Conservation (phyloP, 805 yeast genomes). For the Peterozyma xylosa region DNA sequence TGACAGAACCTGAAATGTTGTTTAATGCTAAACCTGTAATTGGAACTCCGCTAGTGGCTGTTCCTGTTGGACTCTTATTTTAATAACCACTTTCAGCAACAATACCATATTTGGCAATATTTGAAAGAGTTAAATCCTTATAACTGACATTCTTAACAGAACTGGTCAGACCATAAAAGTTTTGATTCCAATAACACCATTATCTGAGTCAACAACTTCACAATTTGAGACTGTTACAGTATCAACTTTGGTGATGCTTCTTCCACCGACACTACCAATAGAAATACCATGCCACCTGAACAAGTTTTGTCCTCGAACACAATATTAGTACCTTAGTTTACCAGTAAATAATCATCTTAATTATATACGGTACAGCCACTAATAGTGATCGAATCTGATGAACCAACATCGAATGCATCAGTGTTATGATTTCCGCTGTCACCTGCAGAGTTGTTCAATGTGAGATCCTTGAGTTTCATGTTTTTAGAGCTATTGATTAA, state of each 20-base stretch:
- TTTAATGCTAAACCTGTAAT: no score
- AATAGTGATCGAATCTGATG: no score
- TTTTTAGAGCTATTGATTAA: no score
- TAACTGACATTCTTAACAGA: conserved; percentile 9
- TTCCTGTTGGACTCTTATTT: no score
- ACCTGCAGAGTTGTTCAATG: no score
- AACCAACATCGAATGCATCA: no score
- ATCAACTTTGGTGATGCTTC: conserved; percentile 9
- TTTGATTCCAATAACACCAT: conserved; percentile 11
- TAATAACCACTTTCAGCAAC: no score
- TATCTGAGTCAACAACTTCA: conserved; percentile 8
- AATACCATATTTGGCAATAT: no score
- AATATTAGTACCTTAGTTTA: conserved; percentile 12
- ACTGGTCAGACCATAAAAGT: conserved; percentile 12
- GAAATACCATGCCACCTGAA: conserved; percentile 15
- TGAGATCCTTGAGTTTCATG: no score
- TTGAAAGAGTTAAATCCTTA: background rate
- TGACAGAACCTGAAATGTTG: no score
- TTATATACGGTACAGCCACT: conserved; percentile 8
- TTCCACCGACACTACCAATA: conserved; percentile 14
- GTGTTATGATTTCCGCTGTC: no score
- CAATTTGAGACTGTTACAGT: conserved; percentile 7
- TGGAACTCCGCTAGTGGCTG: no score
- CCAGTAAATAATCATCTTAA: conserved; percentile 14
- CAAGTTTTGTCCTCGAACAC: conserved; percentile 10